A percentile compares a stretch with the other conserved stretches of the same genome.
Evolutionary conservation across 192 early-diverging fungal genomes (phyloP).

Genomic region (Pilobolus umbonatus): DNA sequence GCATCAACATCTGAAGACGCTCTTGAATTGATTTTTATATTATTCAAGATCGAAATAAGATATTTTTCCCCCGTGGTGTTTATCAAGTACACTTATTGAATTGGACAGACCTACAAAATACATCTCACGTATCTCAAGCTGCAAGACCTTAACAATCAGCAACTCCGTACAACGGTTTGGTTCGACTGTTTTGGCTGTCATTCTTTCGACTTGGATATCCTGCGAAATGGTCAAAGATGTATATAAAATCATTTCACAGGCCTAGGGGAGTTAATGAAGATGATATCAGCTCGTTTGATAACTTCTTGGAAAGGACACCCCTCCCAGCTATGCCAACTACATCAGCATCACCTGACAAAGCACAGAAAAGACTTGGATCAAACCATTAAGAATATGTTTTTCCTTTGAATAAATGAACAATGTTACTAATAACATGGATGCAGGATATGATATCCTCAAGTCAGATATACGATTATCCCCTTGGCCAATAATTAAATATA

Average conservation of each 20-base stretch:
- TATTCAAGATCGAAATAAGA: too few relatives aligned
- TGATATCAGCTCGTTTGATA: not conserved
- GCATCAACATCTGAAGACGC: too few relatives aligned
- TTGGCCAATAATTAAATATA: too few relatives aligned
- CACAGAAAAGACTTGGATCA: too few relatives aligned
- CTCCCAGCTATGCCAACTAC: not conserved
- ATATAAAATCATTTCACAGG: not conserved
- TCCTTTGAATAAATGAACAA: too few relatives aligned
- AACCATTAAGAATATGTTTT: too few relatives aligned
- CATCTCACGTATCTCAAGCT: slow-evolving; percentile 2
- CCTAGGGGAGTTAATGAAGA: not conserved
- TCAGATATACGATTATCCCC: too few relatives aligned
- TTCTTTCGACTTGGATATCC: not conserved
- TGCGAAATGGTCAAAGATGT: slow-evolving; percentile 3
- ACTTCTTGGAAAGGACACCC: not conserved
- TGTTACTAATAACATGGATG: too few relatives aligned
- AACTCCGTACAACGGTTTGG: not conserved
- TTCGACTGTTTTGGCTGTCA: not conserved
- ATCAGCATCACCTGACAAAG: too few relatives aligned
- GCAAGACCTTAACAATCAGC: not conserved
- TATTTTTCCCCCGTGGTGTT: too few relatives aligned
- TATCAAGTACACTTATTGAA: not conserved
- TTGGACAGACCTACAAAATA: not conserved
- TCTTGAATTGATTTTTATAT: too few relatives aligned
- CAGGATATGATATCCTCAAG: too few relatives aligned